A percentile compares a stretch with the other conserved stretches of the same genome.
Conservation (phyloP, 805 yeast species). For the Tetrapisispora fleetii region DNA sequence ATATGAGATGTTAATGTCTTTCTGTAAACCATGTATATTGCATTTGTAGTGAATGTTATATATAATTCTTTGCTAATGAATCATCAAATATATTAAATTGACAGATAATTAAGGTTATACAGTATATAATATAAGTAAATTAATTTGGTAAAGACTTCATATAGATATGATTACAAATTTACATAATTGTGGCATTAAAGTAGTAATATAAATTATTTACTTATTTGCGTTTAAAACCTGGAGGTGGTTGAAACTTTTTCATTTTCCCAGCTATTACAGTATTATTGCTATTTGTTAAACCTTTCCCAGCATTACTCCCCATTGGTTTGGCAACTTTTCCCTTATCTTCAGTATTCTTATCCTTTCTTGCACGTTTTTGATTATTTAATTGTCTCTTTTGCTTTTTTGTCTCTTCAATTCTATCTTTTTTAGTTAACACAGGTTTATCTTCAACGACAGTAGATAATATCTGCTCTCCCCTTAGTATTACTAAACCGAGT, state of each 20-base stretch:
- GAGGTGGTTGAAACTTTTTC: conserved; percentile 39
- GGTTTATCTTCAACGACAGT: conserved; percentile 50
- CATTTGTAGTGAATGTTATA: too few species aligned
- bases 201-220: neutral
- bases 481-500: conserved; percentile 69
- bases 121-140: too few species aligned
- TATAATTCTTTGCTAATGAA: too few species aligned
- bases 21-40: too few species aligned
- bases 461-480: conserved; percentile 83
- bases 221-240: conserved; percentile 31
- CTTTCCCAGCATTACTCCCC: conserved; percentile 9
- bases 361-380: conserved; percentile 19
- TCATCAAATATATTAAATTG: too few species aligned
- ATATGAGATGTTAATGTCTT: too few species aligned
- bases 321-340: neutral
- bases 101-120: too few species aligned
- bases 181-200: neutral
- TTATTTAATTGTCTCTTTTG: conserved; percentile 29
- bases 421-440: conserved; percentile 35
- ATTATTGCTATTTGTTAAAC: conserved; percentile 17
- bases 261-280: conserved; percentile 24
- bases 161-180: too few species aligned
- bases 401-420: conserved; percentile 24
- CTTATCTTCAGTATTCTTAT: conserved; percentile 6
- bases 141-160: too few species aligned